These are phyloP conservation scores for Vitis labrusca DNA, from an alignment of 164 flowering plant species.

Conservation along the genomic window DNA sequence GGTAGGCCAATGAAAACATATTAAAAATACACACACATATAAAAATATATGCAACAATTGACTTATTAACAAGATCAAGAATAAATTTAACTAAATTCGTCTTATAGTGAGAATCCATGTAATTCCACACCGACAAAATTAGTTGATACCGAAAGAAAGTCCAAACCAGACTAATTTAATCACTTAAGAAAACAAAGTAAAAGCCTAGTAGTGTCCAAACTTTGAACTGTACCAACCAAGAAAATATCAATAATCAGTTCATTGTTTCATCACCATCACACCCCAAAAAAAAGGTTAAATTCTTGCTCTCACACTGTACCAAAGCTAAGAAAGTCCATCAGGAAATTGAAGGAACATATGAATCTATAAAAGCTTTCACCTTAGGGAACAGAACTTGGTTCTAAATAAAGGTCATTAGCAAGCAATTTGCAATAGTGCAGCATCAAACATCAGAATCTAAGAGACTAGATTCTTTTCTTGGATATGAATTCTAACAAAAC, in stretches of 20 bases:
- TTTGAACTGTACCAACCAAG: neutral
- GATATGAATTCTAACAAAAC: neutral
- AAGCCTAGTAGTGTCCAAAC: neutral
- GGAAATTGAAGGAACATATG: neutral
- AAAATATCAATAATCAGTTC: too few species aligned
- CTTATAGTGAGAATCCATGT: neutral
- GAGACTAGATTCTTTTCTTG: neutral
- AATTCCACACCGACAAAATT: neutral
- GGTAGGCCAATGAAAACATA: too few species aligned
- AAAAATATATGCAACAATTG: too few species aligned
- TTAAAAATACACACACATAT: too few species aligned
- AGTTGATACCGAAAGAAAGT: neutral
- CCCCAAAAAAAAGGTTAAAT: neutral
- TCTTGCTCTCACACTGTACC: neutral
- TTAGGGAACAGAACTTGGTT: conserved; percentile 7
- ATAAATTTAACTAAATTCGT: neutral
- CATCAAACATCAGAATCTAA: neutral
- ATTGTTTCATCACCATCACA: too few species aligned
- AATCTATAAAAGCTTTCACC: neutral
- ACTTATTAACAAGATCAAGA: neutral
- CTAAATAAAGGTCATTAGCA: neutral
- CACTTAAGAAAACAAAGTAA: neutral
- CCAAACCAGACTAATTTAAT: neutral
- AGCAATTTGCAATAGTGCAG: neutral
- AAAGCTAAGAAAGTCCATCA: too few species aligned